A percentile compares a stretch with the other conserved stretches of the same genome.
Evolutionary conservation across 2,329 filamentous ascomycete genomes (phyloP).

Genomic region (Penicillium vulpinum): DNA sequence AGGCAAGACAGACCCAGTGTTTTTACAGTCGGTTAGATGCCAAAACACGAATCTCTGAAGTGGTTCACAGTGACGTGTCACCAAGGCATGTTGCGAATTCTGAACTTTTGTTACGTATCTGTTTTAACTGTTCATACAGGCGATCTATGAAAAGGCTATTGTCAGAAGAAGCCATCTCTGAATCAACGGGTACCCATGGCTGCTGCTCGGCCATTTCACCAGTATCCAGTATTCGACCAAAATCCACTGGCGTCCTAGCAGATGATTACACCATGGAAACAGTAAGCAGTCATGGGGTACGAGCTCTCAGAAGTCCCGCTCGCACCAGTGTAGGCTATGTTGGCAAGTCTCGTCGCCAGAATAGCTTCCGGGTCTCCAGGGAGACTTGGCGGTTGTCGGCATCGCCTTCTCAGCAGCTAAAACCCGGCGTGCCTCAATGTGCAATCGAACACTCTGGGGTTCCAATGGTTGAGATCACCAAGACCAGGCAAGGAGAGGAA

Average conservation of each 20-base stretch:
- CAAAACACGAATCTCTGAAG: neutral
- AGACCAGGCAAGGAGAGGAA: neutral
- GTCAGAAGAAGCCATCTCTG: neutral
- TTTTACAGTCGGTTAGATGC: neutral
- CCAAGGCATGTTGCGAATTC: neutral
- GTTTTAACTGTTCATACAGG: neutral
- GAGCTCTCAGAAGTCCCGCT: neutral
- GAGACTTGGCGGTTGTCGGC: neutral
- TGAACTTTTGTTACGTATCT: neutral
- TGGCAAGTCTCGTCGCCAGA: neutral
- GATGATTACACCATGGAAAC: neutral
- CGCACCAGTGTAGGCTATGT: neutral
- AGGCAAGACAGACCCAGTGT: neutral
- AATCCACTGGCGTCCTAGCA: neutral
- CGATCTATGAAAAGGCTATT: neutral
- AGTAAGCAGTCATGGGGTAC: neutral
- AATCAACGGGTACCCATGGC: neutral
- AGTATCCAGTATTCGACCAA: neutral
- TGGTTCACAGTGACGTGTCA: neutral
- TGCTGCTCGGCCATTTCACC: neutral
- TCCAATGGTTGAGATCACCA: neutral
- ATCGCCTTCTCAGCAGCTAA: neutral
- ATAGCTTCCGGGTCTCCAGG: neutral
- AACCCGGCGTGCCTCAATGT: neutral
- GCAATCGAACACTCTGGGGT: neutral